These are phyloP conservation scores for Ceratocystis harringtonii DNA, from an alignment of 2,329 filamentous ascomycete genomes.

Conservation along the genomic window DNA sequence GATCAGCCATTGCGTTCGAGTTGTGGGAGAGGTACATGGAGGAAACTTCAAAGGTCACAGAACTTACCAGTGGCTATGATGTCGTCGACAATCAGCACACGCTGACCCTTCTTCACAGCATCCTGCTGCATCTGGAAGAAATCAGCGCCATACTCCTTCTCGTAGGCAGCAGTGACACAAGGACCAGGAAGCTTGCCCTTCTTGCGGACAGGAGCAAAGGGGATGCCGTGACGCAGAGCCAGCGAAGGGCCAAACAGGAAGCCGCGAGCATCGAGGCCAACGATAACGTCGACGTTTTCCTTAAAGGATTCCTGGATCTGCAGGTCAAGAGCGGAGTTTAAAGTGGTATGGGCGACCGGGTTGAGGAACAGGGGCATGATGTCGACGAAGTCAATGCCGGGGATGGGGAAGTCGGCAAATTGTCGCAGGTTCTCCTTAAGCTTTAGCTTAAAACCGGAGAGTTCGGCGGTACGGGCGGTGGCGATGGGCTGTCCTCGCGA, in stretches of 20 bases:
- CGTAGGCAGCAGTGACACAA: conserved; percentile 68
- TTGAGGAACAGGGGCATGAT: conserved; percentile 92
- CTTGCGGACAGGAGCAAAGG: conserved; percentile 90
- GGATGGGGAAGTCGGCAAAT: conserved; percentile 81
- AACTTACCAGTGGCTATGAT: conserved; percentile 90
- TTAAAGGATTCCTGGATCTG: conserved; percentile 54
- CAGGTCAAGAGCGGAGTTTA: conserved; percentile 74
- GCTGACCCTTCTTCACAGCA: conserved; percentile 71
- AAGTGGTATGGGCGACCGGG: conserved; percentile 53
- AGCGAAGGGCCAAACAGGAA: conserved; percentile 90
- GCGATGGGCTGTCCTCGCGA: conserved; percentile 48
- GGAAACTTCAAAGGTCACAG: background rate
- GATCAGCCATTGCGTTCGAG: conserved; percentile 4
- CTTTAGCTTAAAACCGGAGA: conserved; percentile 54
- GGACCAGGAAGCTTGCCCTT: conserved; percentile 87
- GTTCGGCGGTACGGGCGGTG: conserved; percentile 47
- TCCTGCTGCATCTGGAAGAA: conserved; percentile 91
- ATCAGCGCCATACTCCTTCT: conserved; percentile 94
- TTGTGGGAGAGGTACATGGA: conserved; percentile 16
- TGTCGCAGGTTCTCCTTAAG: conserved; percentile 61
- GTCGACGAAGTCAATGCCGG: conserved; percentile 92
- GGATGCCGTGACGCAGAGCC: conserved; percentile 65
- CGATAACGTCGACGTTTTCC: conserved; percentile 68
- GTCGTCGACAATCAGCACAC: conserved; percentile 87
- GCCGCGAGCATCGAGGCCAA: conserved; percentile 84